Conservation (phyloP, 805 yeast species). For the Saturnispora gosingensis region DNA sequence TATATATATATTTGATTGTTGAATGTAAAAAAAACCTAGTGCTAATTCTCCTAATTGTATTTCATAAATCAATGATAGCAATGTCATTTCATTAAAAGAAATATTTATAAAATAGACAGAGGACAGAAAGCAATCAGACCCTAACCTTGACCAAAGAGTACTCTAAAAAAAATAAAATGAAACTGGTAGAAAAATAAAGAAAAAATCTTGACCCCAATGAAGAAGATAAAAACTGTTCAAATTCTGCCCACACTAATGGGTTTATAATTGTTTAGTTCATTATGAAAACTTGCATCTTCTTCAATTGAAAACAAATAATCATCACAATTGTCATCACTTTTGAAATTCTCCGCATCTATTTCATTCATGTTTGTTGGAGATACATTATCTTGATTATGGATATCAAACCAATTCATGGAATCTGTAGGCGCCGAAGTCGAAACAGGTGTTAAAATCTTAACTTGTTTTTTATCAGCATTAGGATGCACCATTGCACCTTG, state of each 20-base stretch:
- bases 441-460: conserved; percentile 17
- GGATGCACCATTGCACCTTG: background rate
- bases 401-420: conserved; percentile 27
- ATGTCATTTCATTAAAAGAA: background rate
- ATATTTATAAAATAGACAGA: background rate
- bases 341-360: background rate
- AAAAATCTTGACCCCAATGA: background rate
- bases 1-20: background rate
- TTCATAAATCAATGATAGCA: background rate
- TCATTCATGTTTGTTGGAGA: background rate
- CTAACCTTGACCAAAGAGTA: background rate
- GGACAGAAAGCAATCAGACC: background rate
- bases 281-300: conserved; percentile 9
- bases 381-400: background rate
- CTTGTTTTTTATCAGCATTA: conserved; percentile 13
- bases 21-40: background rate
- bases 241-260: background rate
- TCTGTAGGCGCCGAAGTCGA: conserved; percentile 31
- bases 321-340: conserved; percentile 8
- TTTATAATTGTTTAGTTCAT: background rate
- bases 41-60: background rate
- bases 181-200: background rate
- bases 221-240: background rate
- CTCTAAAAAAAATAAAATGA: background rate
- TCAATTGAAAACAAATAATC: conserved; percentile 14